phyloP scores from a whole-genome alignment of 495 filamentous ascomycete species.

The Neurospora pannonica region DNA sequence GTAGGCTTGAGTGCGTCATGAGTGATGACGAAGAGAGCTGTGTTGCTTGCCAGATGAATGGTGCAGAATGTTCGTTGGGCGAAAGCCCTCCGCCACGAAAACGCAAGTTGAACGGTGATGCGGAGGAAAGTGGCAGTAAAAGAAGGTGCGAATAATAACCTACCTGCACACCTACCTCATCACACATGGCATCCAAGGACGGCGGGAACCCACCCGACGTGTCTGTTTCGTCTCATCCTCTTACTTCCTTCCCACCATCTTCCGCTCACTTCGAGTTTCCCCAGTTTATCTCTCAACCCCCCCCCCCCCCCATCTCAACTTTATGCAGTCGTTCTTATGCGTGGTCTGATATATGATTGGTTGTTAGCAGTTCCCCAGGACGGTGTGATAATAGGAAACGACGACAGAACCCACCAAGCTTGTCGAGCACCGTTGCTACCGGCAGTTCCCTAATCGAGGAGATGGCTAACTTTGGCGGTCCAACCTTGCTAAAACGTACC shows the following conservation, averaged over 20 bases:
- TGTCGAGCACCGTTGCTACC: slow-evolving; percentile 44
- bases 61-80: slow-evolving; percentile 53
- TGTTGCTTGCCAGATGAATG: slow-evolving; percentile 52
- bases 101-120: slow-evolving; percentile 57
- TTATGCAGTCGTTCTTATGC: slow-evolving; percentile 2
- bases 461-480: slow-evolving; percentile 53
- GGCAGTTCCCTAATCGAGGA: slow-evolving; percentile 45
- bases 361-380: slow-evolving; percentile 38
- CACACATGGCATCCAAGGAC: slow-evolving; percentile 3
- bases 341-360: slow-evolving; percentile 38
- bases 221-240: slow-evolving; percentile 1
- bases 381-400: slow-evolving; percentile 44
- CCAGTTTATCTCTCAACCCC: background rate
- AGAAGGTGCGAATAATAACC: slow-evolving; percentile 39
- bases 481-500: slow-evolving; percentile 52
- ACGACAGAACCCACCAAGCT: slow-evolving; percentile 42
- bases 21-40: slow-evolving; percentile 58
- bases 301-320: background rate
- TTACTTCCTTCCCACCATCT: background rate
- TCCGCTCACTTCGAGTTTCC: background rate
- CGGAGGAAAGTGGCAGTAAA: slow-evolving; percentile 47
- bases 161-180: slow-evolving; percentile 8
- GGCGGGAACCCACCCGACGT: slow-evolving; percentile 9
- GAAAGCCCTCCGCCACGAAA: slow-evolving; percentile 64
- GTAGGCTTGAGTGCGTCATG: slow-evolving; percentile 86